These are phyloP conservation scores for Cordyceps tenuipes DNA, from an alignment of 2,329 filamentous ascomycete genomes.

Conservation along the genomic window DNA sequence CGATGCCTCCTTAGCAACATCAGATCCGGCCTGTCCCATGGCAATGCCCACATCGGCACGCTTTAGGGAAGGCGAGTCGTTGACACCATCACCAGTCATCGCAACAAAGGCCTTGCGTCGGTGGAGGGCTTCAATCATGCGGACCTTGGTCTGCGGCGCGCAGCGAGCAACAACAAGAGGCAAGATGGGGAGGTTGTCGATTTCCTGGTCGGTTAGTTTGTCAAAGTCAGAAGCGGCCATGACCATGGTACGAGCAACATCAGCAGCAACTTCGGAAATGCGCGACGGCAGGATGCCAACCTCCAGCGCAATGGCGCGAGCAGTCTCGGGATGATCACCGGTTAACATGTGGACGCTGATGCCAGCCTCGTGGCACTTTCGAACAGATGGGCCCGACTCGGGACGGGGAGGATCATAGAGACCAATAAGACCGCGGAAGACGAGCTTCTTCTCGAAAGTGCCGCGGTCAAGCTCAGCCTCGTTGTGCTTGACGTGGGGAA, in stretches of 20 bases:
- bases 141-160: slow-evolving; percentile 59
- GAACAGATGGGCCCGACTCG: slow-evolving; percentile 54
- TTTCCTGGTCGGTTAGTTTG: slow-evolving; percentile 51
- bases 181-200: slow-evolving; percentile 51
- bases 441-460: slow-evolving; percentile 51
- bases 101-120: slow-evolving; percentile 52
- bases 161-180: slow-evolving; percentile 60
- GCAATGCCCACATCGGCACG: slow-evolving; percentile 60
- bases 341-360: slow-evolving; percentile 64
- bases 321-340: slow-evolving; percentile 58
- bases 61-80: slow-evolving; percentile 58
- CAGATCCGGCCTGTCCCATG: slow-evolving; percentile 59
- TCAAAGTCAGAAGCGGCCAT: slow-evolving; percentile 63
- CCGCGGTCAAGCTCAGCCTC: slow-evolving; percentile 41
- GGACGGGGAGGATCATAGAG: slow-evolving; percentile 66
- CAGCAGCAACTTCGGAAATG: slow-evolving; percentile 41
- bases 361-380: slow-evolving; percentile 50
- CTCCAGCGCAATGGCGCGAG: slow-evolving; percentile 54
- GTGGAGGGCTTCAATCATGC: slow-evolving; percentile 63
- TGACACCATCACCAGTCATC: slow-evolving; percentile 63
- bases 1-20: slow-evolving; percentile 61
- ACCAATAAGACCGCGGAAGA: slow-evolving; percentile 61
- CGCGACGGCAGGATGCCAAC: slow-evolving; percentile 52
- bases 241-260: slow-evolving; percentile 52
- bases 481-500: slow-evolving; percentile 25